Base-by-base conservation (phyloP, 2,329 filamentous ascomycete genomes). In the Aspergillus ochraceoroseus region DNA sequence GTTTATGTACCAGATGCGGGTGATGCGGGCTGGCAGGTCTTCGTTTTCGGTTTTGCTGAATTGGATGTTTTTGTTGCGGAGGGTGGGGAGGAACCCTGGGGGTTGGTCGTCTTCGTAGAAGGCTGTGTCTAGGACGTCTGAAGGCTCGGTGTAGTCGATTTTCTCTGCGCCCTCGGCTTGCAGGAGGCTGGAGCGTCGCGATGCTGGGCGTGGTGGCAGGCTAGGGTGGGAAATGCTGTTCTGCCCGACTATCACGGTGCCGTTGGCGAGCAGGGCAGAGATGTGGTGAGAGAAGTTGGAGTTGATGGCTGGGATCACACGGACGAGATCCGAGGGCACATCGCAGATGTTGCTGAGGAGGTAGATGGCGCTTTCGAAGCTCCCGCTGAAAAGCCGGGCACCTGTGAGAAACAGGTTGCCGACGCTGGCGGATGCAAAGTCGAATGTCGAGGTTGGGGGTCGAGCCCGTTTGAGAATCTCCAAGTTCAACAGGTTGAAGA, bases 261-360 rank as follows among this genome's bases (percentile, higher is more conserved):
- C 87, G 59, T 95, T 79, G 12, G 72, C 70, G 0, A 96, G 73
- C 0, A 85, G 83, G 2, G 88, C 90, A 4, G 85, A 87, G 52
- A 96, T 96, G 64, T 96, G 90, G 56, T 94, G 86, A 0, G 87
- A 87, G 69, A 95, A 95, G 63, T 95, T 96, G 48, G 85, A 88
- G 70, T 95, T 94, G 53, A 96, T 86, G 3, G 86, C 87, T 0
- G 90, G 92, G 11, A 96, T 79, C 0, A 95, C 87, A 0, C 80
- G 76, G 4, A 92, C 80, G 36, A 80, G 74, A 29, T 70, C 67
- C 7, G 79, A 75, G 0, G 87, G 84, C 0, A 96, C 84, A n/a
- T 79, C 80, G 57, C 89, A 94, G 49, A 95, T 86, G 53, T 83
- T 85, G 35, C 84, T 85, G 3, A 96, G 75, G 2, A 96, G 77